These are phyloP conservation scores for Withania somnifera DNA, from an alignment of 305 asterid species.

Conservation along the genomic window DNA sequence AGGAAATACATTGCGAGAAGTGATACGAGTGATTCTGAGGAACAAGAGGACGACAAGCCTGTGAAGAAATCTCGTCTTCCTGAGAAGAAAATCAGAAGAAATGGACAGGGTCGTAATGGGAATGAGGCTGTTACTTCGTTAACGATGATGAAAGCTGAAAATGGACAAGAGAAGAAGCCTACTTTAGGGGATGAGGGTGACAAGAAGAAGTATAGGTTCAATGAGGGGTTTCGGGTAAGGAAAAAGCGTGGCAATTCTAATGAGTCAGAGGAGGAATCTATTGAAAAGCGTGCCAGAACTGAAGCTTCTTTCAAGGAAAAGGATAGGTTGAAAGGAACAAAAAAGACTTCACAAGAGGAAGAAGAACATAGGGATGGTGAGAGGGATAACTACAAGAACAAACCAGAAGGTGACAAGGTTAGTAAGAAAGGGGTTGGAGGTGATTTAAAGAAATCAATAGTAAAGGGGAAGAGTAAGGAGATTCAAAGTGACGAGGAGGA, in stretches of 20 bases:
- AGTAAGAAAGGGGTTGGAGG: background rate
- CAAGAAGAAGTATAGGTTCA: background rate
- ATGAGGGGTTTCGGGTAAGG: background rate
- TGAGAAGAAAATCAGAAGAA: background rate
- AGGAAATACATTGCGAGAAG: background rate
- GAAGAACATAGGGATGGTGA: background rate
- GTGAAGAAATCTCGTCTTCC: background rate
- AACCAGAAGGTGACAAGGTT: background rate
- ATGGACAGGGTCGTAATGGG: background rate
- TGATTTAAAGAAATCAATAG: background rate
- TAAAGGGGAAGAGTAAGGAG: background rate
- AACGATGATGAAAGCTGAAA: background rate
- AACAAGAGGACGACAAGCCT: background rate
- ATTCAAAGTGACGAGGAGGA: background rate
- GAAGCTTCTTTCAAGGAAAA: background rate
- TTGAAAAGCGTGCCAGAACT: background rate
- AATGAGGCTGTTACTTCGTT: background rate
- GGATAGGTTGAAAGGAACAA: background rate
- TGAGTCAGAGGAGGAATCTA: too few relatives aligned
- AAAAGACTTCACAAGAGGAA: background rate
- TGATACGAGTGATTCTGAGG: background rate
- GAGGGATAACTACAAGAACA: slow-evolving; percentile 1
- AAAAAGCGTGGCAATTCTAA: too few relatives aligned
- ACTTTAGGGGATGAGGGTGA: too few relatives aligned
- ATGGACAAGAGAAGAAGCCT: background rate